Evolutionary conservation across 1,139 yeast genomes (phyloP).

Genomic region (Wickerhamomyces sp.): DNA sequence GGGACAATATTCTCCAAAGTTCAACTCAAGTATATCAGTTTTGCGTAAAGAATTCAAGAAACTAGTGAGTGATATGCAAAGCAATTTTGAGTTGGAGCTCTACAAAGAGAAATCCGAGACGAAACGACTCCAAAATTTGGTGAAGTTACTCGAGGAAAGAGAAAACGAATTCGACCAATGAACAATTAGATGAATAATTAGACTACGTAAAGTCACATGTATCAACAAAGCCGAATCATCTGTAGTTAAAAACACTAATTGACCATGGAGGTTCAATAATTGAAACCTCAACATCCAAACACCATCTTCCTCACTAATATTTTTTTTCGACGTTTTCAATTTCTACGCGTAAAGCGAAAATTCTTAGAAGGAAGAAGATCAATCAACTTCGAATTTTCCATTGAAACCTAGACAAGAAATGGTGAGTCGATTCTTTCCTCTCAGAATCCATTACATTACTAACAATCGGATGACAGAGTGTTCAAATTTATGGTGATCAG

Average conservation of each 20-base stretch:
- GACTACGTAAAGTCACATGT: too few species aligned
- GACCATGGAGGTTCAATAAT: neutral
- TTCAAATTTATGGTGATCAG: constrained; percentile 94
- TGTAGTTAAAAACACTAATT: too few species aligned
- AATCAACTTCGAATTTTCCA: neutral
- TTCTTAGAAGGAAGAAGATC: neutral
- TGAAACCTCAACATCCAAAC: neutral
- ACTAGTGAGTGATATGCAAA: constrained; percentile 58
- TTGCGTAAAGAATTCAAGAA: constrained; percentile 69
- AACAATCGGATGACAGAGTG: constrained; percentile 32
- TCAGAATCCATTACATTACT: neutral
- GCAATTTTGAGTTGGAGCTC: constrained; percentile 54
- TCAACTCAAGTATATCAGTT: constrained; percentile 30
- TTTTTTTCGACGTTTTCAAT: neutral
- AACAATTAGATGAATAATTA: neutral
- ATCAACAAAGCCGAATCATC: too few species aligned
- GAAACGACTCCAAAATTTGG: constrained; percentile 41
- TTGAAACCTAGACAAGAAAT: constrained; percentile 1
- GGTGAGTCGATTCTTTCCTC: constrained; percentile 4
- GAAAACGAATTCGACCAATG: constrained; percentile 7
- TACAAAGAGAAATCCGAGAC: constrained; percentile 53
- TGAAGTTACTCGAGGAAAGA: constrained; percentile 29
- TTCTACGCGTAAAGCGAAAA: neutral
- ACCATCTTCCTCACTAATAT: neutral
- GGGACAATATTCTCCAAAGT: constrained; percentile 17